phyloP scores from a whole-genome alignment of 2,329 filamentous ascomycete species.

The Ascochyta pisi region DNA sequence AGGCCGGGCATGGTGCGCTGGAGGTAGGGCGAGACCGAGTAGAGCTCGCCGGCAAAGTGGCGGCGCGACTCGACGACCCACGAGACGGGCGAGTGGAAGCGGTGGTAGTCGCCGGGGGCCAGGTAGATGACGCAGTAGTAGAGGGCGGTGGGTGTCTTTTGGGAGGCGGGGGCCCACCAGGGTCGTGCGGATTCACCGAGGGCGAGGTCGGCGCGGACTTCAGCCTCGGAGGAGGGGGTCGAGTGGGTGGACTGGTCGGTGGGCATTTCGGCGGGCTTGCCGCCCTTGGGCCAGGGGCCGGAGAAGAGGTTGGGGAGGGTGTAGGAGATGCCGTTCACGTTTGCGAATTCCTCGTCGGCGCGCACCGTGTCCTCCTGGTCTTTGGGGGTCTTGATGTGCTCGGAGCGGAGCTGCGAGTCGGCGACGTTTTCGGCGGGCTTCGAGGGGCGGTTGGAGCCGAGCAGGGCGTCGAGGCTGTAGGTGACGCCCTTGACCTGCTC shows the following conservation, averaged over 20 bases:
- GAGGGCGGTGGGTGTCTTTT: constrained; percentile 66
- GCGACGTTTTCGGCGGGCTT: constrained; percentile 52
- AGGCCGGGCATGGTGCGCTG: constrained; percentile 91
- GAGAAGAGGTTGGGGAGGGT: constrained; percentile 87
- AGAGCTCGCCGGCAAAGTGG: constrained; percentile 97
- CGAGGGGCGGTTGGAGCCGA: constrained; percentile 63
- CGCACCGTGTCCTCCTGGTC: constrained; percentile 70
- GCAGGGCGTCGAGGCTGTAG: constrained; percentile 90
- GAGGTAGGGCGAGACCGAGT: constrained; percentile 92
- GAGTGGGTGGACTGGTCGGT: constrained; percentile 76
- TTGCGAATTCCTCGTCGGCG: constrained; percentile 90
- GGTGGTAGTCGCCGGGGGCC: constrained; percentile 96
- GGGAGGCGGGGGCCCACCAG: constrained; percentile 55
- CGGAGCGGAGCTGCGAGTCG: constrained; percentile 29
- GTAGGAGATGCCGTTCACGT: constrained; percentile 94
- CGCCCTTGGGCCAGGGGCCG: constrained; percentile 60
- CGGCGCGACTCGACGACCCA: constrained; percentile 95
- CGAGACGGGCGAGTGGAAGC: constrained; percentile 92
- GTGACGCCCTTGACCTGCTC: constrained; percentile 99
- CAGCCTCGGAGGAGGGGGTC: constrained; percentile 75
- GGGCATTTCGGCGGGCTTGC: constrained; percentile 58
- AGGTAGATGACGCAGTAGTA: constrained; percentile 97
- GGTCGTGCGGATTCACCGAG: constrained; percentile 65
- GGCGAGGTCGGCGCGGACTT: constrained; percentile 84
- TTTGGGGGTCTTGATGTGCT: constrained; percentile 35